Percentiles rank a stretch among this genome's conserved stretches.
phyloP scores from a whole-genome alignment of 2,329 filamentous ascomycete genomes.

The Alternaria incomplexa region DNA sequence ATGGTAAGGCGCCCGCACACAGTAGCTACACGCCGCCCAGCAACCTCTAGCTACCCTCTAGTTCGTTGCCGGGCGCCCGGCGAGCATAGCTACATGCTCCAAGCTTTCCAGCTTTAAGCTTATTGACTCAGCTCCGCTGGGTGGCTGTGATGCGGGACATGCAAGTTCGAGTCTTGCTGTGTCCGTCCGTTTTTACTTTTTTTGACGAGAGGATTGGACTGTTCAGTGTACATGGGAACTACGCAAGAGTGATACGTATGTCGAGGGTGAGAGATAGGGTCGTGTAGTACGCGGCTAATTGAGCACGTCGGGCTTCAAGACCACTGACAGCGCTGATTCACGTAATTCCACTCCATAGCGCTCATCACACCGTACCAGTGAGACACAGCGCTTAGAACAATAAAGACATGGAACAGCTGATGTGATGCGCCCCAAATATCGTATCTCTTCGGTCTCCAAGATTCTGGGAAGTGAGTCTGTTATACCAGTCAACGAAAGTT shows the following conservation, averaged over 20 bases:
- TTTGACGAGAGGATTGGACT: too few species aligned
- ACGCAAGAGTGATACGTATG: too few species aligned
- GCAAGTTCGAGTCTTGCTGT: not conserved
- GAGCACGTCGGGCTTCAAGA: too few species aligned
- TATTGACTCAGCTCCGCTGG: not conserved
- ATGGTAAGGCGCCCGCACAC: not conserved
- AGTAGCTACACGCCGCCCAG: not conserved
- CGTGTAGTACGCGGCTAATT: too few species aligned
- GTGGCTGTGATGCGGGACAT: not conserved
- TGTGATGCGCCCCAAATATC: conserved; percentile 88
- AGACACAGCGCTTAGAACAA: conserved; percentile 72
- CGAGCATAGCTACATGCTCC: too few species aligned
- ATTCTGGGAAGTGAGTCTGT: conserved; percentile 73
- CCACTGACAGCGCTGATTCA: conserved; percentile 6
- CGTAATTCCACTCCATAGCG: conserved; percentile 10
- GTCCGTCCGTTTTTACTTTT: not conserved
- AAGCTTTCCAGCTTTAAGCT: too few species aligned
- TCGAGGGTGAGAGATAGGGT: too few species aligned
- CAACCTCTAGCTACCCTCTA: too few species aligned
- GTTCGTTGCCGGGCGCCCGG: too few species aligned
- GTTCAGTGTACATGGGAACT: too few species aligned
- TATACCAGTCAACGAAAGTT: conserved; percentile 72
- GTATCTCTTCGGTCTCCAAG: conserved; percentile 74
- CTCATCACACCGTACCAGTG: conserved; percentile 6
- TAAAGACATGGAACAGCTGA: conserved; percentile 91